phyloP scores from a whole-genome alignment of 345 rosid species.

The Rhodomyrtus tomentosa region DNA sequence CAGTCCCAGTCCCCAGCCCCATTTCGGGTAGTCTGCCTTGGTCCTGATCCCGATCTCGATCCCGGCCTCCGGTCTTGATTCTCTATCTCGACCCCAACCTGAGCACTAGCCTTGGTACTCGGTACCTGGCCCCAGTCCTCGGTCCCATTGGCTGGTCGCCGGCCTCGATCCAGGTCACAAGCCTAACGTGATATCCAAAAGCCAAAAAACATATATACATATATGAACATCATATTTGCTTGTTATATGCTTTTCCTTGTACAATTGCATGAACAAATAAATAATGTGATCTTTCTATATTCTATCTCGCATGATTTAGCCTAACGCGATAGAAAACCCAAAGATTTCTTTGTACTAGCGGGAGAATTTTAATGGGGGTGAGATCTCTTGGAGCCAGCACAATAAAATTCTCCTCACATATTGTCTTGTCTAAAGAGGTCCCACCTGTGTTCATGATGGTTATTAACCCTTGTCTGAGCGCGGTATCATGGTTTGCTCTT shows the following conservation, averaged over 20 bases:
- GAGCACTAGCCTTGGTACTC: too few relatives aligned
- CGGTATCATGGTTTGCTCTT: not conserved
- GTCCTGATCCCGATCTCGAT: too few relatives aligned
- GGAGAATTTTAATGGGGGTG: not conserved
- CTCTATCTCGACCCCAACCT: too few relatives aligned
- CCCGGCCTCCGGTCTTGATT: too few relatives aligned
- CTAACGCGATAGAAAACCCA: not conserved
- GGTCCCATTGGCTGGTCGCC: too few relatives aligned
- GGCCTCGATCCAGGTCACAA: too few relatives aligned
- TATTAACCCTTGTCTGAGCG: not conserved
- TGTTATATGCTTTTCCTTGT: not conserved
- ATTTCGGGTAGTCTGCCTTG: too few relatives aligned
- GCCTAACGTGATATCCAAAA: too few relatives aligned
- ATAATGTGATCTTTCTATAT: not conserved
- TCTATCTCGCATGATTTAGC: not conserved
- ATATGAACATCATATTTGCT: not conserved
- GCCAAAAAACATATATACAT: not conserved
- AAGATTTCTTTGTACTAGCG: not conserved
- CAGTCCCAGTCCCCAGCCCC: too few relatives aligned
- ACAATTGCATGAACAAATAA: not conserved
- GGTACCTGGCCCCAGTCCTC: too few relatives aligned
- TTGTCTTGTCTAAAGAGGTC: constrained; percentile 1
- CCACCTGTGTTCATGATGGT: not conserved
- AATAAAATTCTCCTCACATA: not conserved
- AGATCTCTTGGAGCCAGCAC: not conserved